These are phyloP conservation scores for Apophysomyces trapeziformis DNA, from an alignment of 371 early-diverging fungal genomes.

Conservation along the genomic window DNA sequence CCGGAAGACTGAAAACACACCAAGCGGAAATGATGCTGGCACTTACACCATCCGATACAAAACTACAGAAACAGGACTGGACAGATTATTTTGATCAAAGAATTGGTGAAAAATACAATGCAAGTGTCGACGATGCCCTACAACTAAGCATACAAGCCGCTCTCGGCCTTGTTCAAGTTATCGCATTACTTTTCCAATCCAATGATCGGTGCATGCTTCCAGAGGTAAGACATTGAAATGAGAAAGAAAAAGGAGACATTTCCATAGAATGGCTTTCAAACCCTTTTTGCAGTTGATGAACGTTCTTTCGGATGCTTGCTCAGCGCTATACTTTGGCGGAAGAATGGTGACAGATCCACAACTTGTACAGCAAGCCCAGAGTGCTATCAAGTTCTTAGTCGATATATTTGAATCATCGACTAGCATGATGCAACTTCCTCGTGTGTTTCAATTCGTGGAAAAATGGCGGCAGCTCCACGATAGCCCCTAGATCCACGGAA, in stretches of 20 bases:
- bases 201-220: slow-evolving; percentile 30
- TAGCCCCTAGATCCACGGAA: background rate
- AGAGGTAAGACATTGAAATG: slow-evolving; percentile 13
- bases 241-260: background rate
- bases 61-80: slow-evolving; percentile 18
- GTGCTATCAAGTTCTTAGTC: slow-evolving; percentile 1
- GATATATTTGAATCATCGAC: slow-evolving; percentile 5
- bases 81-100: slow-evolving; percentile 27
- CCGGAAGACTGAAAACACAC: slow-evolving; percentile 27
- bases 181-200: slow-evolving; percentile 20
- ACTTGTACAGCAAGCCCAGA: background rate
- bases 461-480: slow-evolving; percentile 3
- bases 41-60: slow-evolving; percentile 9
- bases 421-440: slow-evolving; percentile 6
- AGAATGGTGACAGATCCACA: slow-evolving; percentile 22
- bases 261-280: background rate
- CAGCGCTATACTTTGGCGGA: slow-evolving; percentile 37
- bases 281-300: slow-evolving; percentile 22
- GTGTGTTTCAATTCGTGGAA: background rate
- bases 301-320: slow-evolving; percentile 28
- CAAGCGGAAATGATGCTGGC: slow-evolving; percentile 32
- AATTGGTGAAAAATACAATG: slow-evolving; percentile 1
- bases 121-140: slow-evolving; percentile 23
- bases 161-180: slow-evolving; percentile 29
- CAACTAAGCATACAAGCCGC: slow-evolving; percentile 30